phyloP scores from a whole-genome alignment of 106 monocot species.

The Vanilla planifolia region DNA sequence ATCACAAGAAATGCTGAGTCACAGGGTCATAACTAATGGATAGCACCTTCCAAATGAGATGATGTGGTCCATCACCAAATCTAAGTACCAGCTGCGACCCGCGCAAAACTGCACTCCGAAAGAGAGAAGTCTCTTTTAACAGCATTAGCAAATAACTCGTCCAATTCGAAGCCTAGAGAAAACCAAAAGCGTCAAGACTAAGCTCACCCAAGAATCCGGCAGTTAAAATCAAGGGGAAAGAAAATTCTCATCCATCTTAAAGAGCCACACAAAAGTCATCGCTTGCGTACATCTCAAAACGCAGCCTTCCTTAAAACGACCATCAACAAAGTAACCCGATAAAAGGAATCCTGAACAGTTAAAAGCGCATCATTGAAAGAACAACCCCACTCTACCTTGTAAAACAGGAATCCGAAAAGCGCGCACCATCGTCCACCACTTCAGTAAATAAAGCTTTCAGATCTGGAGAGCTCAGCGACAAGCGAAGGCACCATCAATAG shows the following conservation, averaged over 20 bases:
- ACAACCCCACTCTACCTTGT: constrained; percentile 1
- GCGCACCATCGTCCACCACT: background rate
- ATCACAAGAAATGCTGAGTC: background rate
- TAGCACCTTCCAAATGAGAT: background rate
- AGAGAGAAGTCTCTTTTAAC: background rate
- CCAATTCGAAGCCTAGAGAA: background rate
- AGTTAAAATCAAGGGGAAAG: background rate
- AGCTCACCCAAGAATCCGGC: background rate
- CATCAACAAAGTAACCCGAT: background rate
- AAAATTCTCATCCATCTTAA: background rate
- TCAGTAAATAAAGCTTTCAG: background rate
- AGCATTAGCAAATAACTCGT: background rate
- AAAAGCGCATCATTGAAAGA: background rate
- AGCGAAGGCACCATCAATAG: background rate
- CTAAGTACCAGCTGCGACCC: background rate
- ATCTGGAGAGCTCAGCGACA: background rate
- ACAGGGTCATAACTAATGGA: background rate
- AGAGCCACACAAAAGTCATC: constrained; percentile 1
- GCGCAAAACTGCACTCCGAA: background rate
- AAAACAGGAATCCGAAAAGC: constrained; percentile 3
- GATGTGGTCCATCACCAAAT: background rate
- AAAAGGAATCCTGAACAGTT: no score
- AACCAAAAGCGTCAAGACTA: background rate
- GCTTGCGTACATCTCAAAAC: background rate
- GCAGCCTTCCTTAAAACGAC: background rate